Evolutionary conservation across 2,329 filamentous ascomycete genomes (phyloP).

Genomic region (Hymenoscyphus linearis): DNA sequence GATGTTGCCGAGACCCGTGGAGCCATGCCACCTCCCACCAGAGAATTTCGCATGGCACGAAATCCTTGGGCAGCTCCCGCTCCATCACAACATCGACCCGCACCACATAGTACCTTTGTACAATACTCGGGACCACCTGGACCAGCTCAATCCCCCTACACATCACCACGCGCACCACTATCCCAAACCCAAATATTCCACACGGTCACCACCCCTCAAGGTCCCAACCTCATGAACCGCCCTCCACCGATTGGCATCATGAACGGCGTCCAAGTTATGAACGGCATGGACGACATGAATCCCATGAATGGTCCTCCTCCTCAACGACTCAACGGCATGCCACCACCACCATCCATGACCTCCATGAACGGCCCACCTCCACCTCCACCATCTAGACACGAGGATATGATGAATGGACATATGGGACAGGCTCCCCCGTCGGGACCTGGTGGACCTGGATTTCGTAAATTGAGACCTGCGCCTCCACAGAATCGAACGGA

Average conservation of each 20-base stretch:
- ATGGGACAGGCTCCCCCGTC: background rate
- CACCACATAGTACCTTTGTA: background rate
- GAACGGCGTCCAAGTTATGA: background rate
- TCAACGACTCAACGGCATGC: background rate
- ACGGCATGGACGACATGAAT: background rate
- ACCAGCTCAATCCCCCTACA: slow-evolving; percentile 6
- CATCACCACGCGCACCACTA: slow-evolving; percentile 9
- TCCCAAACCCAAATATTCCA: slow-evolving; percentile 1
- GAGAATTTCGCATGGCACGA: background rate
- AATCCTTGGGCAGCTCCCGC: slow-evolving; percentile 3
- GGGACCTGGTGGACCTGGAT: slow-evolving; percentile 2
- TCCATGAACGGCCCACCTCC: background rate
- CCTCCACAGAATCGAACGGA: slow-evolving; percentile 13
- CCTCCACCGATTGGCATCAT: background rate
- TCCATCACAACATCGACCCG: slow-evolving; percentile 2
- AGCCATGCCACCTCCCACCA: background rate
- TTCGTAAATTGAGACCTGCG: slow-evolving; percentile 17
- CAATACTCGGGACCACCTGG: slow-evolving; percentile 6
- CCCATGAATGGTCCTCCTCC: background rate
- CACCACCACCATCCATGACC: background rate
- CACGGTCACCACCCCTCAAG: background rate
- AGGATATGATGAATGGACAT: background rate
- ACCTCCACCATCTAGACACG: background rate
- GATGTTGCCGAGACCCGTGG: slow-evolving; percentile 8
- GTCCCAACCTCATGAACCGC: background rate